These are phyloP conservation scores for Phoma sp. DNA, from an alignment of 2,329 filamentous ascomycete genomes.

Conservation along the genomic window DNA sequence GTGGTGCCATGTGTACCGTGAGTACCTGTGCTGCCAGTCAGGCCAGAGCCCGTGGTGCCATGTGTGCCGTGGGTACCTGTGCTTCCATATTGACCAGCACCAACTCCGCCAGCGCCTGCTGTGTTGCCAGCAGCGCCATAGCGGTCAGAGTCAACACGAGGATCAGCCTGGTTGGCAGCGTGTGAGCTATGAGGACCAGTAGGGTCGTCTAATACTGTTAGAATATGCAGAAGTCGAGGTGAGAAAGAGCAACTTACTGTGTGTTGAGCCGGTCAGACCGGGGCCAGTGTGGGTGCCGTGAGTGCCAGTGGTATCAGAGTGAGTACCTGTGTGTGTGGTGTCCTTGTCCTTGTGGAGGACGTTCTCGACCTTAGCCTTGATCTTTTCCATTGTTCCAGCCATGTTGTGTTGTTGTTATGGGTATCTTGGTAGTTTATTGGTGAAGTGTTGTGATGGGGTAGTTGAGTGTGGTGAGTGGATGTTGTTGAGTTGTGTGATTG, in stretches of 20 bases:
- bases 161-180: conserved; percentile 40
- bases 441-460: conserved; percentile 4
- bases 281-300: conserved; percentile 17
- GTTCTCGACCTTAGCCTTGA: conserved; percentile 50
- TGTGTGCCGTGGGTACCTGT: conserved; percentile 34
- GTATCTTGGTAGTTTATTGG: conserved; percentile 8
- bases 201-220: conserved; percentile 31
- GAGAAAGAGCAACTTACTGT: conserved; percentile 19
- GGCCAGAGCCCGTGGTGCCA: conserved; percentile 15
- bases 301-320: conserved; percentile 14
- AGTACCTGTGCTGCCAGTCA: conserved; percentile 18
- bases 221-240: not conserved
- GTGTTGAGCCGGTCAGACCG: conserved; percentile 16
- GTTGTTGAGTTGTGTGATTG: conserved; percentile 19
- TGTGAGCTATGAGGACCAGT: conserved; percentile 41
- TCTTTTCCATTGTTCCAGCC: conserved; percentile 44
- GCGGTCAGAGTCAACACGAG: conserved; percentile 37
- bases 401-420: conserved; percentile 25
- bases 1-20: conserved; percentile 21
- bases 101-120: conserved; percentile 26
- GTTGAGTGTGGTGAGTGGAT: conserved; percentile 17
- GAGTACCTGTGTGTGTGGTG: conserved; percentile 21
- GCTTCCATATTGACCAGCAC: conserved; percentile 32
- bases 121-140: conserved; percentile 27
- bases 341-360: conserved; percentile 48